Evolutionary conservation across 495 filamentous ascomycete species (phyloP).

Genomic region (Evansstolkia leycettana): DNA sequence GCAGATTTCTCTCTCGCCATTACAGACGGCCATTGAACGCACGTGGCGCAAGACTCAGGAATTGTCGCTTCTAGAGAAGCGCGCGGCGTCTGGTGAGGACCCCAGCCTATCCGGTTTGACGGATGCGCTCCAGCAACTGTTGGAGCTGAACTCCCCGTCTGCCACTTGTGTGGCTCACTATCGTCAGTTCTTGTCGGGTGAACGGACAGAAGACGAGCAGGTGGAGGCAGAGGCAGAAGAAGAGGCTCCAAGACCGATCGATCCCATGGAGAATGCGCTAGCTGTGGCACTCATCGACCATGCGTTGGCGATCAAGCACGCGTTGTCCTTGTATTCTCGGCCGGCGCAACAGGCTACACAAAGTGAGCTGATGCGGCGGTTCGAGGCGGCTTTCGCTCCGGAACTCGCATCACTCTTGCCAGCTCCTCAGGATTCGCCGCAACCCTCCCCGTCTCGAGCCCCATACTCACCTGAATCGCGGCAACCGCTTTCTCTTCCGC

Average conservation of each 20-base stretch:
- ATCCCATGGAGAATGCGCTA: constrained; percentile 70
- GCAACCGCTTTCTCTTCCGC: constrained; percentile 13
- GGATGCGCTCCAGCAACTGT: constrained; percentile 60
- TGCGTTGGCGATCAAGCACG: constrained; percentile 73
- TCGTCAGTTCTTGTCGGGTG: constrained; percentile 56
- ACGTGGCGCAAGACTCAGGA: constrained; percentile 85
- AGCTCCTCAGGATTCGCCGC: constrained; percentile 13
- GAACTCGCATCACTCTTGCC: constrained; percentile 22
- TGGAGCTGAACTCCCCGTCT: constrained; percentile 50
- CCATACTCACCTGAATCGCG: constrained; percentile 12
- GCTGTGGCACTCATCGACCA: constrained; percentile 82
- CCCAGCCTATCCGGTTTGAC: constrained; percentile 50
- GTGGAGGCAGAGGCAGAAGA: constrained; percentile 33
- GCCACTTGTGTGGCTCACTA: constrained; percentile 62
- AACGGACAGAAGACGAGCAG: constrained; percentile 32
- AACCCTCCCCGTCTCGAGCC: constrained; percentile 15
- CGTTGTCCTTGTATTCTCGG: constrained; percentile 53
- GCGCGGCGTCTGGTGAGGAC: constrained; percentile 62
- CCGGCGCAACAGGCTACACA: constrained; percentile 48
- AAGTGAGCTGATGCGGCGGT: constrained; percentile 37
- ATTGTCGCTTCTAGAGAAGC: constrained; percentile 59
- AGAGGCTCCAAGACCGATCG: constrained; percentile 26
- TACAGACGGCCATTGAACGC: constrained; percentile 85
- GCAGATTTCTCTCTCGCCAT: constrained; percentile 53
- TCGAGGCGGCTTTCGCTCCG: constrained; percentile 39